Conservation (phyloP, 495 filamentous ascomycete genomes). For the Aspergillus indologenus region DNA sequence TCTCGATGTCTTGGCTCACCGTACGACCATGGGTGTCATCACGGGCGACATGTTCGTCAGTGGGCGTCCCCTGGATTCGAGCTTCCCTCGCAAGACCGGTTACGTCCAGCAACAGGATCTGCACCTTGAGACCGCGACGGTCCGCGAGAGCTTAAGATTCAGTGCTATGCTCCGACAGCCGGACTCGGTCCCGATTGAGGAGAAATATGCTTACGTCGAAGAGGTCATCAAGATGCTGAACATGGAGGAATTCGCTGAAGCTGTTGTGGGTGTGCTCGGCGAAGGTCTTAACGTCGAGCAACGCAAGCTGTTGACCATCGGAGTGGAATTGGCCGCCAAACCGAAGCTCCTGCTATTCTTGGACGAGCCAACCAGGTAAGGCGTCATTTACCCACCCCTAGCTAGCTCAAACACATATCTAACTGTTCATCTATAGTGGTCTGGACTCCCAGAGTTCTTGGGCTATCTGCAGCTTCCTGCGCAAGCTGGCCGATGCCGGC, state of each 20-base stretch:
- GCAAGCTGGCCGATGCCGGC: constrained; percentile 77
- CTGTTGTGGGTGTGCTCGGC: constrained; percentile 43
- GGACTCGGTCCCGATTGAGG: constrained; percentile 30
- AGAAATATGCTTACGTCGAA: constrained; percentile 51
- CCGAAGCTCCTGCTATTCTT: constrained; percentile 85
- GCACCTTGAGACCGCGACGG: constrained; percentile 79
- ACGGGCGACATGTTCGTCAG: constrained; percentile 53
- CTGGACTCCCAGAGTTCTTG: constrained; percentile 81
- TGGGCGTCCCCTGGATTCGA: constrained; percentile 55
- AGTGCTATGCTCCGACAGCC: constrained; percentile 83
- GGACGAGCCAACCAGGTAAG: constrained; percentile 67
- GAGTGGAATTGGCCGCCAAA: constrained; percentile 85
- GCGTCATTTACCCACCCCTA: not conserved
- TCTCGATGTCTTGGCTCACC: constrained; percentile 56
- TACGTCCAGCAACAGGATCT: constrained; percentile 95
- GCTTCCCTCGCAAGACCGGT: constrained; percentile 86
- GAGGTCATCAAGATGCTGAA: constrained; percentile 49
- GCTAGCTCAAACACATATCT: not conserved
- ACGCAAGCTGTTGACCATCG: constrained; percentile 83
- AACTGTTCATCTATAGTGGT: constrained; percentile 48
- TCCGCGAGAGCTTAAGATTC: constrained; percentile 78
- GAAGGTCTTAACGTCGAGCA: constrained; percentile 84
- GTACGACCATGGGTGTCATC: constrained; percentile 48
- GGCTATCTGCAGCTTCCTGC: constrained; percentile 73
- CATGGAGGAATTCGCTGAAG: constrained; percentile 44